Base-by-base conservation (phyloP, 768 basidiomycete genomes). In the Mycena epipterygia region DNA sequence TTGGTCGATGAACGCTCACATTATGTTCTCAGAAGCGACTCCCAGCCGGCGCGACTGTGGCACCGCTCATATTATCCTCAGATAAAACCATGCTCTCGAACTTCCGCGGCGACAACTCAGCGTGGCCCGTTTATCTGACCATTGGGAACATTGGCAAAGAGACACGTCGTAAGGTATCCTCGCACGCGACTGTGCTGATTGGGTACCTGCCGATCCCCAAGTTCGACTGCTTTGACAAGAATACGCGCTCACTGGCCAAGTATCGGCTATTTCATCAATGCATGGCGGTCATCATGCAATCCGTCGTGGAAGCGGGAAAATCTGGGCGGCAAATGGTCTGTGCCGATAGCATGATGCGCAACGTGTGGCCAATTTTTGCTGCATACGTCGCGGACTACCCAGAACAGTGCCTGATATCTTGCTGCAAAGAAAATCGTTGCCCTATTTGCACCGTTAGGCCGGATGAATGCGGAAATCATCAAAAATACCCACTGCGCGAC, bases 241-340 rank as follows among this genome's bases (percentile, higher is more conserved):
- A 51, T 13, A 56, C 51, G 19, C 51, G 51, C 30, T 52, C 51
- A 17, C 30, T 52, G 51, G 51, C 51, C 2, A 67, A 65, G 6
- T 78, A 79, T n/a, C 73, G 77, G 1, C 74, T 81, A 0, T 83
- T 84, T 62, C 84, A 85, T 51, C 29, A 76, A 11, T 80, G 79
- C 66, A 81, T 75, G 59, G 53, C 42, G 5, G 58, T 60, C 4
- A 69, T 84, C 14, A 57, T 81, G 0, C 48, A 78, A 44, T 73
- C 80, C 0, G 60, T 83, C 17, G 44, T 74, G 17, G 46, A 61
- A 23, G 59, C 59, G 21, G 59, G 59, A 13, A 30, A 46, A 32
- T 21, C 29, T 16, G 59, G 59, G 21, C 32, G 27, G 11, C 41
- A 16, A 1, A 61, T 21, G 79, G 83, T 62, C 58, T 60, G 63